Evolutionary conservation across 2,329 filamentous ascomycete species (phyloP), one percentile per base, ranked within the genome.

Genomic region (Ascochyta clinopodiicola): DNA sequence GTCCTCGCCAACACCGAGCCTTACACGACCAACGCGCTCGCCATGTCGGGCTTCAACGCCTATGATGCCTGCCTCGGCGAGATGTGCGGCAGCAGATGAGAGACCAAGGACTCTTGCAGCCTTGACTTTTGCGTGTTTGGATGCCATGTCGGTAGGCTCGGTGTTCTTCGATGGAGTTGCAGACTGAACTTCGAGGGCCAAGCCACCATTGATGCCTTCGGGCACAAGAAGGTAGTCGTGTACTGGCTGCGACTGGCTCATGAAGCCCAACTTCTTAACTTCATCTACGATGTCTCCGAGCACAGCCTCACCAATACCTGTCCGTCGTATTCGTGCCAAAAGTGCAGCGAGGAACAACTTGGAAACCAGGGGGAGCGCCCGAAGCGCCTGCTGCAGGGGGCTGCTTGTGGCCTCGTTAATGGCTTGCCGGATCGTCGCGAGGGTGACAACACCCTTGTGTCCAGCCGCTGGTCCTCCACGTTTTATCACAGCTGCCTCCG

Each of bases 321-420:
- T 95, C 49, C 94, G 84, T 57, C 93, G 86, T 32, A 91, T 88
- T 24, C 92, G 85, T 25, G 91, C 84, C 34, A 97, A 77, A 15
- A 99, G 80, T 6, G 92, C 92, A 1, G 91, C 88, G 47, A 99
- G 86, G 64, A 98, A 87, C 32, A 98, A 81, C 71, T 97, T 97
- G 12, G 89, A 88, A 24, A 88, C 84, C 37, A 97, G 82, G 0
- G 95, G 91, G 21, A 98, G 84, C 17, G 87, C 85, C 44, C 92
- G 89, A 32, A 99, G 84, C 70, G 92, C 92, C 72, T 95, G 91
- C 72, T 97, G 94, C 54, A 97, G 81, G 2, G 95, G 95, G 52
- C 91, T 96, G 4, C 90, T 92, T 0, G 94, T 98, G 5, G 94
- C 93, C 78, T 99, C 95, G 68, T 90, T 91, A 75, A 99, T 98